These are phyloP conservation scores for Clonostachys rhizophaga DNA, from an alignment of 2,329 filamentous ascomycete genomes.

Conservation along the genomic window DNA sequence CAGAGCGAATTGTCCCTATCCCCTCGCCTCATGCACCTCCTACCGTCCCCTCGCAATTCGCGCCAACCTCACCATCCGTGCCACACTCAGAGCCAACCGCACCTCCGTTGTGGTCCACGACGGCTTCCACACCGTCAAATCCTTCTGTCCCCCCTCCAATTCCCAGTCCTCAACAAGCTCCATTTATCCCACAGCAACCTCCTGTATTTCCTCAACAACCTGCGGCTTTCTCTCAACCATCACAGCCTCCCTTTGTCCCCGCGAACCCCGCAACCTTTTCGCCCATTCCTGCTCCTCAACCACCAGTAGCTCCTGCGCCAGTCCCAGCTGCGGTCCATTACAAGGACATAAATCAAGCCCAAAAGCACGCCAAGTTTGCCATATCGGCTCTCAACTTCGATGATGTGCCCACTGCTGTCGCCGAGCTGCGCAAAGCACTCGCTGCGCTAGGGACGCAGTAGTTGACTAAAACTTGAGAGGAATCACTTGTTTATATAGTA, in stretches of 20 bases:
- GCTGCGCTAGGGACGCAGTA: constrained; percentile 57
- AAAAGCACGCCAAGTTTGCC: constrained; percentile 96
- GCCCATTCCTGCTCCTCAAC: constrained; percentile 1
- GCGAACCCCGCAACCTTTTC: constrained; percentile 6
- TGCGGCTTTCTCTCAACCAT: neutral
- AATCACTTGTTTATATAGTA: too few relatives aligned
- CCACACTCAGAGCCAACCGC: too few relatives aligned
- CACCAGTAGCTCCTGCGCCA: constrained; percentile 4
- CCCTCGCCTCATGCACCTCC: constrained; percentile 7
- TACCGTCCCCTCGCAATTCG: constrained; percentile 9
- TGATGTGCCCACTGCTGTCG: constrained; percentile 84
- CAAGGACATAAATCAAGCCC: constrained; percentile 70
- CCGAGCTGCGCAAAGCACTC: constrained; percentile 75
- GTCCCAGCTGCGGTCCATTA: constrained; percentile 10
- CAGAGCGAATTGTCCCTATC: constrained; percentile 10
- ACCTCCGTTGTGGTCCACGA: too few relatives aligned
- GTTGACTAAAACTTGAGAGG: too few relatives aligned
- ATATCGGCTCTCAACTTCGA: constrained; percentile 97
- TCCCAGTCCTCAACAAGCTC: constrained; percentile 14
- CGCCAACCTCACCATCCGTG: too few relatives aligned
- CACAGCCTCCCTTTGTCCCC: neutral
- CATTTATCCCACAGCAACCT: constrained; percentile 4
- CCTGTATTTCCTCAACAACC: neutral
- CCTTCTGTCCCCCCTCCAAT: constrained; percentile 12
- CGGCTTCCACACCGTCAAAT: constrained; percentile 6